Evolutionary conservation across 2,329 filamentous ascomycete genomes (phyloP), one percentile per base, ranked within the genome.

Genomic region (Aspergillus latus): DNA sequence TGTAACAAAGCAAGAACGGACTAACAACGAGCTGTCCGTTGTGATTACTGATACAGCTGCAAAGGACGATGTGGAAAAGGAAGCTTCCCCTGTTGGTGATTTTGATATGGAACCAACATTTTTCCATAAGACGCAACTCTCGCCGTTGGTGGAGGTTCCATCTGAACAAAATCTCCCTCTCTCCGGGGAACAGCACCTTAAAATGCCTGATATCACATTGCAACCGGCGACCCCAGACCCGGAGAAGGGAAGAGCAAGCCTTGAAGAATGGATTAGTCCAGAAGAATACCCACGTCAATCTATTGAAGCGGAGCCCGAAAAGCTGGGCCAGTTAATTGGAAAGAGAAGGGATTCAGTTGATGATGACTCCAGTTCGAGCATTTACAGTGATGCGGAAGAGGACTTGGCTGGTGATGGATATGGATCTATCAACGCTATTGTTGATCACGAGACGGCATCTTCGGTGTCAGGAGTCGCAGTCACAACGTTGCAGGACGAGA

Each of bases 281-380:
- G 86, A 86, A 6, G 80, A 78, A 0, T 89, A 86, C 59, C 84
- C 84, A 1, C 61, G 62, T 13, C 60, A 67, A 5, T 62, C 61
- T 8, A 62, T 69, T 21, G 66, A 70, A 30, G 56, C 60, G 6
- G 60, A 58, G 32, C 47, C 57, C 9, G 42, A 47, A 15, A 32
- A 5, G 9, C 7, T 13, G 37, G 21, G n/a, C 26, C 51, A 52
- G 36, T 39, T 43, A 52, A 51, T 59, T 46, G 29, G 43, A 36
- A 59, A 57, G 49, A 58, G 53, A 26, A 43, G 34, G 26, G 16
- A 36, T 21, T 11, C 28, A 21, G 67, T 61, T 4, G 74, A 75
- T 45, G 70, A 68, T 29, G 74, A 76, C 7, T 75, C 74, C 15
- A 70, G 69, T 15, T 74, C 76, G 36, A 80, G 78, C 63, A 64